Evolutionary conservation across 192 early-diverging fungal genomes (phyloP).

Genomic region (Geranomyces michiganensis): DNA sequence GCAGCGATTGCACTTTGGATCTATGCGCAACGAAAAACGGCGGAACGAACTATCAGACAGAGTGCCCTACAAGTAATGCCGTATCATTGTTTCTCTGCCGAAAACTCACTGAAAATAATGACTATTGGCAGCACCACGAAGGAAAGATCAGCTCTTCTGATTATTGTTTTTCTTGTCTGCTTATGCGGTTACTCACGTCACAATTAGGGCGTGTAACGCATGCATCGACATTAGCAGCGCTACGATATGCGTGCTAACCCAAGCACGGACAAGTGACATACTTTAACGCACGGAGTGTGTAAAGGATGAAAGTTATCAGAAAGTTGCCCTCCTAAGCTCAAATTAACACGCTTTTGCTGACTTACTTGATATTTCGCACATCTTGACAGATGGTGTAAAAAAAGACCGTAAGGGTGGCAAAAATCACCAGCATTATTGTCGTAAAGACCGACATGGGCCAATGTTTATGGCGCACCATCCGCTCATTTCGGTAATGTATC

Average conservation of each 20-base stretch:
- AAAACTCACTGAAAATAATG: conserved; percentile 13
- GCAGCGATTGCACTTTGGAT: background rate
- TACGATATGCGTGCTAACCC: background rate
- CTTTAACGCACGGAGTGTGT: background rate
- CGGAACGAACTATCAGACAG: background rate
- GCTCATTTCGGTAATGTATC: conserved; percentile 2
- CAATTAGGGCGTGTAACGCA: conserved; percentile 2
- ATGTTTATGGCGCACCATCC: conserved; percentile 4
- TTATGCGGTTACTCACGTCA: background rate
- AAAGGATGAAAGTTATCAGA: background rate
- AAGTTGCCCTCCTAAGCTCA: too few species aligned
- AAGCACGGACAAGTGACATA: background rate
- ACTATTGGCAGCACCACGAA: background rate
- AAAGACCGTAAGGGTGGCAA: background rate
- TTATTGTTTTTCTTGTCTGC: background rate
- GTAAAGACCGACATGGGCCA: background rate
- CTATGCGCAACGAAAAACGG: background rate
- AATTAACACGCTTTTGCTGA: too few species aligned
- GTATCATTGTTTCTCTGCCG: too few species aligned
- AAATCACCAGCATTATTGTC: background rate
- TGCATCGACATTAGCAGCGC: background rate
- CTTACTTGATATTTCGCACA: conserved; percentile 4
- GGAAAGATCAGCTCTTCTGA: background rate
- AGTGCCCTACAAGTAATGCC: background rate
- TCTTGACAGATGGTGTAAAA: background rate